phyloP scores from a whole-genome alignment of 257 asterid genomes.

The Anisodus tanguticus region DNA sequence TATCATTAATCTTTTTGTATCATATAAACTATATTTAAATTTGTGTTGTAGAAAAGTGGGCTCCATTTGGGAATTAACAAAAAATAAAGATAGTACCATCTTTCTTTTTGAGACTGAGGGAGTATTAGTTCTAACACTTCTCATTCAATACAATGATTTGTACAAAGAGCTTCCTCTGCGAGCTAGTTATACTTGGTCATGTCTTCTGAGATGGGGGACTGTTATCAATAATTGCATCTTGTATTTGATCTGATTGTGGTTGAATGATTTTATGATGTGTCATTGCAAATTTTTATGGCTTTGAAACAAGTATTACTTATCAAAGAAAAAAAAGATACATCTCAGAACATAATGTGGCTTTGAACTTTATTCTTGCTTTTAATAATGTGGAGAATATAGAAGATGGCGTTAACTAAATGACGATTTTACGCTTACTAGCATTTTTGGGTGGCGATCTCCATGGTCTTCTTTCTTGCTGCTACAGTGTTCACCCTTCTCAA shows the following conservation, averaged over 20 bases:
- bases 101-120: not conserved
- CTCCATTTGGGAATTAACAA: not conserved
- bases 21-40: not conserved
- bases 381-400: slow-evolving; percentile 23
- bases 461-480: slow-evolving; percentile 96
- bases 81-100: not conserved
- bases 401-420: slow-evolving; percentile 37
- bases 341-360: not conserved
- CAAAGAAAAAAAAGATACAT: not conserved
- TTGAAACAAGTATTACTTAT: not conserved
- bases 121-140: not conserved
- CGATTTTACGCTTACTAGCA: slow-evolving; percentile 60
- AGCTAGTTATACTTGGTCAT: not conserved
- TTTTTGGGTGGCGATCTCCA: slow-evolving; percentile 98
- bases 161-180: not conserved
- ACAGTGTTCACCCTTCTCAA: slow-evolving; percentile 94
- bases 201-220: not conserved
- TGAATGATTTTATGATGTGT: slow-evolving; percentile 22
- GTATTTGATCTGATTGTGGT: not conserved
- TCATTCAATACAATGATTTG: not conserved
- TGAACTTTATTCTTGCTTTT: slow-evolving; percentile 2
- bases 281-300: not conserved
- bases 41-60: not conserved
- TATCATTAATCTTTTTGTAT: not conserved
- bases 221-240: not conserved